phyloP scores from a whole-genome alignment of 768 basidiomycete species.

The Gloeophyllum trabeum region DNA sequence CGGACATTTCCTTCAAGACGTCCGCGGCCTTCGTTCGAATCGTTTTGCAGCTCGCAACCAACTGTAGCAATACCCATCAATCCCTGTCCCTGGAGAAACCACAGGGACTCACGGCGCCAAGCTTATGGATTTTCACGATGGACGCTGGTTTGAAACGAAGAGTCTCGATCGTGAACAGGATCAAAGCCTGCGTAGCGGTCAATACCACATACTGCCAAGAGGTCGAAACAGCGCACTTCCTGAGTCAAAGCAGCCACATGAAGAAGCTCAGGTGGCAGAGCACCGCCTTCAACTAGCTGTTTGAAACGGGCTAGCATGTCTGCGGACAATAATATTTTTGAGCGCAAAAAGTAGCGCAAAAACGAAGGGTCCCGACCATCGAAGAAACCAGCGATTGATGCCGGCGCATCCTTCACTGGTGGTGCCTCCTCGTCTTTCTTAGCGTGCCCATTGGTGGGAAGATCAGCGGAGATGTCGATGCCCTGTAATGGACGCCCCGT shows the following conservation, averaged over 20 bases:
- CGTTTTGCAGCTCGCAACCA: constrained; percentile 55
- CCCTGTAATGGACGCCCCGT: constrained; percentile 60
- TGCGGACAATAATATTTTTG: constrained; percentile 14
- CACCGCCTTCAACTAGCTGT: constrained; percentile 23
- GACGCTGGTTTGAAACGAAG: constrained; percentile 63
- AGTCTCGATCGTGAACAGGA: constrained; percentile 60
- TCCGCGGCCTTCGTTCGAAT: constrained; percentile 41
- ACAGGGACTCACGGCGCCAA: constrained; percentile 44
- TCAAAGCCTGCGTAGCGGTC: constrained; percentile 41
- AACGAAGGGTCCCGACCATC: constrained; percentile 29
- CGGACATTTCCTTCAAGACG: constrained; percentile 48
- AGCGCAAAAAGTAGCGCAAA: not conserved
- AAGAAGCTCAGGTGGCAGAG: constrained; percentile 43
- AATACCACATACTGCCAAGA: constrained; percentile 1
- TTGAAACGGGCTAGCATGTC: constrained; percentile 47
- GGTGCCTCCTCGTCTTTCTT: constrained; percentile 72
- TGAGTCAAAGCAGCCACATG: constrained; percentile 67
- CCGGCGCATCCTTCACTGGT: constrained; percentile 49
- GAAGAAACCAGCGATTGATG: constrained; percentile 44
- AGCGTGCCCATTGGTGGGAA: constrained; percentile 29
- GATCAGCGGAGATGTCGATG: constrained; percentile 33
- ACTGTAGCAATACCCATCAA: constrained; percentile 24
- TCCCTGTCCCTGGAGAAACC: constrained; percentile 1
- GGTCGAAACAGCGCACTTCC: constrained; percentile 36
- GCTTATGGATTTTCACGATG: constrained; percentile 62